Percentiles rank a stretch among this genome's conserved stretches.
phyloP scores from a whole-genome alignment of 306 rosid species.

The Geum urbanum region DNA sequence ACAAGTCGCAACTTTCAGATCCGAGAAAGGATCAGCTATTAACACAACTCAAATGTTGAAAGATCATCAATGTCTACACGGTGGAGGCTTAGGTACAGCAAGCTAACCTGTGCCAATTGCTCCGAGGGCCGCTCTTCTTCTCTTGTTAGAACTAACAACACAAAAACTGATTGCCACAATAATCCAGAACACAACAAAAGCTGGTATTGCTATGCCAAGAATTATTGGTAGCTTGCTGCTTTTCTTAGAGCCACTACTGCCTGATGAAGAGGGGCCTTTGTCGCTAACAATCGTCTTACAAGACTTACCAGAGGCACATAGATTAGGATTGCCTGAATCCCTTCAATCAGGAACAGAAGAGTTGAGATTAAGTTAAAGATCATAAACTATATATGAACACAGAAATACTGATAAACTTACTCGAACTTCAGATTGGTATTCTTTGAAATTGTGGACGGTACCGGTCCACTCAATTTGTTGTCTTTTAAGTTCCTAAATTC shows the following conservation, averaged over 20 bases:
- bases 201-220: constrained; percentile 16
- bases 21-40: neutral
- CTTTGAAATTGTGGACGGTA: constrained; percentile 23
- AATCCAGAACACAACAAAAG: constrained; percentile 2
- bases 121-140: neutral
- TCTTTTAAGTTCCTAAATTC: constrained; percentile 20
- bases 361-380: neutral
- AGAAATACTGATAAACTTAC: constrained; percentile 10
- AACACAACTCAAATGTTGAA: neutral
- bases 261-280: neutral
- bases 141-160: neutral
- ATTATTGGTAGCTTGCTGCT: constrained; percentile 11
- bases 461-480: constrained; percentile 29
- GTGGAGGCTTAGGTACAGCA: neutral
- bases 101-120: constrained; percentile 8
- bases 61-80: neutral
- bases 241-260: neutral
- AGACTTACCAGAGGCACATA: constrained; percentile 12
- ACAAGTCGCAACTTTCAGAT: neutral
- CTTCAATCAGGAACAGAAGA: neutral
- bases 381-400: neutral
- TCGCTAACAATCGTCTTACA: neutral
- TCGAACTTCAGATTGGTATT: constrained; percentile 18
- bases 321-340: constrained; percentile 9
- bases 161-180: neutral